Percentiles rank a stretch among this genome's conserved stretches.
Evolutionary conservation across 768 basidiomycete genomes (phyloP).

Genomic region (Mycena rosella): DNA sequence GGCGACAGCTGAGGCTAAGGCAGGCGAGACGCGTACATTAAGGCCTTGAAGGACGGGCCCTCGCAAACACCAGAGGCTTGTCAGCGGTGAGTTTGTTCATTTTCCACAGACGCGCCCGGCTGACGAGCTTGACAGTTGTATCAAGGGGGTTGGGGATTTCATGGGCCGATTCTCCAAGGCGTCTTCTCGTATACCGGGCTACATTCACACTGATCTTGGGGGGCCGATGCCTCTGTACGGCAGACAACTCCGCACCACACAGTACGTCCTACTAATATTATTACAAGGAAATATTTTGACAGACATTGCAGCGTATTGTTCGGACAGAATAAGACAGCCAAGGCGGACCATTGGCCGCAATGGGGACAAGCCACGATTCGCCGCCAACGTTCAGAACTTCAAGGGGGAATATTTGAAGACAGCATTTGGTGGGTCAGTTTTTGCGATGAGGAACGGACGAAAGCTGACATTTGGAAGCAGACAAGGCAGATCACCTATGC

Average conservation of each 20-base stretch:
- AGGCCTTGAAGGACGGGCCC: background rate
- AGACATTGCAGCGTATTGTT: slow-evolving; percentile 4
- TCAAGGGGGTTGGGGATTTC: background rate
- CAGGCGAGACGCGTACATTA: background rate
- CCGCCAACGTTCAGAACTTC: slow-evolving; percentile 14
- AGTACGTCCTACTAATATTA: background rate
- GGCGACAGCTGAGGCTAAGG: background rate
- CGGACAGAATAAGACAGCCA: background rate
- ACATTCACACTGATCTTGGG: background rate
- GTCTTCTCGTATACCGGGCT: slow-evolving; percentile 2
- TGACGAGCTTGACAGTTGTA: slow-evolving; percentile 8
- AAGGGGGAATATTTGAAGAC: slow-evolving; percentile 10
- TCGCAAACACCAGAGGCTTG: background rate
- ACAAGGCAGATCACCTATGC: too few species aligned
- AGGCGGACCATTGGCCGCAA: background rate
- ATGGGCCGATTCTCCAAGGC: slow-evolving; percentile 1
- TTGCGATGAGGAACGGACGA: too few species aligned
- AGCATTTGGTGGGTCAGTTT: slow-evolving; percentile 5
- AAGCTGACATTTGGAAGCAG: too few species aligned
- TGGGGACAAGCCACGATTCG: slow-evolving; percentile 12
- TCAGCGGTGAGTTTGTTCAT: background rate
- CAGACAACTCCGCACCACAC: slow-evolving; percentile 1
- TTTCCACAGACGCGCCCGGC: too few species aligned
- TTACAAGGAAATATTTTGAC: too few species aligned
- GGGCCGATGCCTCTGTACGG: slow-evolving; percentile 22